A percentile compares a stretch with the other conserved stretches of the same genome.
phyloP scores from a whole-genome alignment of 495 filamentous ascomycete genomes.

The Penicillium cataractarum region DNA sequence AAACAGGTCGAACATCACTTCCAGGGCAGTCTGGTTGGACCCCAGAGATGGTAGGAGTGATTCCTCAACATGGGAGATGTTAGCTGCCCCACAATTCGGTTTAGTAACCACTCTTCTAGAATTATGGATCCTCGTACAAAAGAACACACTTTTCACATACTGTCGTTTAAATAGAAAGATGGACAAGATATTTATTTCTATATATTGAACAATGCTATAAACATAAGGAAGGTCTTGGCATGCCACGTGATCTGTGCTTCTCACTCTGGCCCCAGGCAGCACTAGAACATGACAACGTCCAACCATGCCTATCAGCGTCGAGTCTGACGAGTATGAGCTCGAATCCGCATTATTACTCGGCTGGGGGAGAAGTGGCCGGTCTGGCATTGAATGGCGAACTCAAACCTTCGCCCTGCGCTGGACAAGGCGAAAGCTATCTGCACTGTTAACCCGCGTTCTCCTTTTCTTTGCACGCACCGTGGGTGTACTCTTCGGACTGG shows the following conservation, averaged over 20 bases:
- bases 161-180: too few relatives aligned
- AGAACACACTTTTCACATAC: too few relatives aligned
- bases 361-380: slow-evolving; percentile 26
- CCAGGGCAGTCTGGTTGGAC: too few relatives aligned
- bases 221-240: not conserved
- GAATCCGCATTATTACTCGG: slow-evolving; percentile 43
- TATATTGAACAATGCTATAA: too few relatives aligned
- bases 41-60: too few relatives aligned
- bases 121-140: too few relatives aligned
- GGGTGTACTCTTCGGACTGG: slow-evolving; percentile 31
- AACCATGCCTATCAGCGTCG: not conserved
- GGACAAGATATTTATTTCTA: too few relatives aligned
- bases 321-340: slow-evolving; percentile 50
- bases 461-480: slow-evolving; percentile 10
- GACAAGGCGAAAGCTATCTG: not conserved
- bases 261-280: not conserved
- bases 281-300: not conserved
- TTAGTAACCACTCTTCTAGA: too few relatives aligned
- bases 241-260: not conserved
- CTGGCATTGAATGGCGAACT: slow-evolving; percentile 17
- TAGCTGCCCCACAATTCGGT: too few relatives aligned
- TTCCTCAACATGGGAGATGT: too few relatives aligned
- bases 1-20: too few relatives aligned
- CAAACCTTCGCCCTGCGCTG: not conserved
- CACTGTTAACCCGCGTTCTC: not conserved